phyloP scores from a whole-genome alignment of 495 filamentous ascomycete species.

The Tuber microsphaerosporum region DNA sequence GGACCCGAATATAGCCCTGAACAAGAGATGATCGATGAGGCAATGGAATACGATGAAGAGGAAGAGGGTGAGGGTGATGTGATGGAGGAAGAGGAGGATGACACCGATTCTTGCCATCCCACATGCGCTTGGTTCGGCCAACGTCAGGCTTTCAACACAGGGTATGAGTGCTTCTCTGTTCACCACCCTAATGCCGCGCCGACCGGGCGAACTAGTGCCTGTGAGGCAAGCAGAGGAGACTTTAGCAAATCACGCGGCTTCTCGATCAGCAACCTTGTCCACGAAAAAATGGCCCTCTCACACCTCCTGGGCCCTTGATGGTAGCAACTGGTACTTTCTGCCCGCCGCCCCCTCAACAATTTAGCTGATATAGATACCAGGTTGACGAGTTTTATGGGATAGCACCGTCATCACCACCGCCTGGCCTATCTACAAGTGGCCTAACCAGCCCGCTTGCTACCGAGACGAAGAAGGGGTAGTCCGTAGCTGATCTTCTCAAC shows the following conservation, averaged over 20 bases:
- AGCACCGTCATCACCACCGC: background rate
- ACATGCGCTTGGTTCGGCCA: background rate
- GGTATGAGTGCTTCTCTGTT: background rate
- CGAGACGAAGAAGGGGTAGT: slow-evolving; percentile 27
- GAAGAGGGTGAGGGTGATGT: slow-evolving; percentile 23
- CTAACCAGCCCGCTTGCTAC: slow-evolving; percentile 5
- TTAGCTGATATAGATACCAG: slow-evolving; percentile 4
- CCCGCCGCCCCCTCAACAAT: slow-evolving; percentile 19
- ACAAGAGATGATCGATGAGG: slow-evolving; percentile 14
- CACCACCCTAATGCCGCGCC: background rate
- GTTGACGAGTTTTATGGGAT: slow-evolving; percentile 2
- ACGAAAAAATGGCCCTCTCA: slow-evolving; percentile 24
- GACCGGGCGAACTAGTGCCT: slow-evolving; percentile 17
- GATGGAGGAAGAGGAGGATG: slow-evolving; percentile 26
- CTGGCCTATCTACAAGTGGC: background rate
- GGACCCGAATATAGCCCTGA: slow-evolving; percentile 8
- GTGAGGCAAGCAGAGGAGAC: slow-evolving; percentile 26
- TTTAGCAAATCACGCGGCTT: slow-evolving; percentile 38
- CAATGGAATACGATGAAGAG: slow-evolving; percentile 27
- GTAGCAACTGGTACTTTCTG: slow-evolving; percentile 32
- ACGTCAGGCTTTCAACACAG: background rate
- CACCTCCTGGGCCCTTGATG: slow-evolving; percentile 24
- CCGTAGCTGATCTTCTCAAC: slow-evolving; percentile 34
- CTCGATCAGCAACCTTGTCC: slow-evolving; percentile 36
- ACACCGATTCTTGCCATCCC: slow-evolving; percentile 6